Conservation (phyloP, 139 green algal species). For the Auxenochlorella protothecoides region DNA sequence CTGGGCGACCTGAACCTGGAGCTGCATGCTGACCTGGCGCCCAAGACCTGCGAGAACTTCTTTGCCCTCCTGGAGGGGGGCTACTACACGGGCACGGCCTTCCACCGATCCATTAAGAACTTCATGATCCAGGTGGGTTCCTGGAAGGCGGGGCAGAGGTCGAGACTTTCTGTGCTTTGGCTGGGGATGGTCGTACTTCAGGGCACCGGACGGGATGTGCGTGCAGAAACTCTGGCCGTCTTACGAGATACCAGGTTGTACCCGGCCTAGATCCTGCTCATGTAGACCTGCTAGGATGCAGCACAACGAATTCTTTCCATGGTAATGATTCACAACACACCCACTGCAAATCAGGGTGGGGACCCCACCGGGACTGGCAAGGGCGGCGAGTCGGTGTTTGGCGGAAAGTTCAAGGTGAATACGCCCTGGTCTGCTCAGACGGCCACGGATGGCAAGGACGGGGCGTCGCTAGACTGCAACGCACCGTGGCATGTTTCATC, state of each 20-base stretch:
- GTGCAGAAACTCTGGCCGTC: too few species aligned
- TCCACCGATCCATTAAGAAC: constrained; percentile 90
- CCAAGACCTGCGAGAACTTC: constrained; percentile 94
- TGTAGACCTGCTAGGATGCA: too few species aligned
- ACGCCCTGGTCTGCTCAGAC: neutral
- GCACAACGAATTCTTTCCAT: too few species aligned
- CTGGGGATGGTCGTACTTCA: too few species aligned
- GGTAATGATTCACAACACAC: too few species aligned
- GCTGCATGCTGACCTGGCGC: constrained; percentile 79
- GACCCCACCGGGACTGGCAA: constrained; percentile 90
- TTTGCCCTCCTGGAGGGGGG: constrained; percentile 68
- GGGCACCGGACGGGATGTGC: too few species aligned
- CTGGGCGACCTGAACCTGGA: constrained; percentile 87
- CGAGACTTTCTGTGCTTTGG: too few species aligned
- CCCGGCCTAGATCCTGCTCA: too few species aligned
- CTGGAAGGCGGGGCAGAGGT: too few species aligned
- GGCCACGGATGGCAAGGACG: neutral
- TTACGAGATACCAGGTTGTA: too few species aligned
- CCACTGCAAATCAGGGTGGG: constrained; percentile 59
- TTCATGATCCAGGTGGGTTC: constrained; percentile 81
- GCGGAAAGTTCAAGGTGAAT: constrained; percentile 53
- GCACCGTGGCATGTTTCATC: neutral
- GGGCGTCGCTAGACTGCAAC: neutral
- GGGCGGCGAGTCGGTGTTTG: constrained; percentile 88
- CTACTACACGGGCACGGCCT: constrained; percentile 83